These are phyloP conservation scores for Prunus armeniaca DNA, from an alignment of 306 rosid genomes.

Conservation along the genomic window DNA sequence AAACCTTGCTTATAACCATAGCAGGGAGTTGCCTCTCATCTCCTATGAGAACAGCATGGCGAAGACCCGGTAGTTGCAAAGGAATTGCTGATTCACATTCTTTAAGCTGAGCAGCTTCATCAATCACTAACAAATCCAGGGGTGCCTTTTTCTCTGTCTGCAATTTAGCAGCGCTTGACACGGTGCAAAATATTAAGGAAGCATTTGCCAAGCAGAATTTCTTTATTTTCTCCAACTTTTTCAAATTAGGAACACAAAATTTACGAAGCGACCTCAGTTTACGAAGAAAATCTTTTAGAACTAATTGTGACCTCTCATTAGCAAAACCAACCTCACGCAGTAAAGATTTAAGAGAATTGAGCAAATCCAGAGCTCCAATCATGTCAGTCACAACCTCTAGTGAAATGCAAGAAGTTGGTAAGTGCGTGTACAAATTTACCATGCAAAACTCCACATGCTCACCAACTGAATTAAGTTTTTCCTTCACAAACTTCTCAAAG, in stretches of 20 bases:
- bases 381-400: conserved; percentile 23
- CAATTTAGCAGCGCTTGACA: conserved; percentile 40
- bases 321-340: conserved; percentile 2
- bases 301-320: conserved; percentile 9
- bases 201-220: conserved; percentile 33
- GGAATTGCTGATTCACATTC: conserved; percentile 47
- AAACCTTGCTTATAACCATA: conserved; percentile 44
- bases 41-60: conserved; percentile 42
- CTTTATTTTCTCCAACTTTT: conserved; percentile 23
- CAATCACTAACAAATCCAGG: conserved; percentile 38
- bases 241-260: conserved; percentile 27
- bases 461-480: conserved; percentile 12
- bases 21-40: conserved; percentile 27
- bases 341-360: conserved; percentile 6
- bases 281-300: not conserved
- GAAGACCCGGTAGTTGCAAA: conserved; percentile 39
- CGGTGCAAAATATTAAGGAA: conserved; percentile 17
- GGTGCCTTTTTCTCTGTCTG: conserved; percentile 21
- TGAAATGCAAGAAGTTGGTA: conserved; percentile 46
- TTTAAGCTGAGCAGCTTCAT: conserved; percentile 55
- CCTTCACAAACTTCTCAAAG: conserved; percentile 34
- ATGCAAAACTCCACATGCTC: conserved; percentile 15
- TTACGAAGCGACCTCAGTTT: conserved; percentile 24
- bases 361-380: conserved; percentile 23
- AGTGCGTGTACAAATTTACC: conserved; percentile 32